phyloP scores from a whole-genome alignment of 148 eudicot species.

The Dianthus caryophyllus region DNA sequence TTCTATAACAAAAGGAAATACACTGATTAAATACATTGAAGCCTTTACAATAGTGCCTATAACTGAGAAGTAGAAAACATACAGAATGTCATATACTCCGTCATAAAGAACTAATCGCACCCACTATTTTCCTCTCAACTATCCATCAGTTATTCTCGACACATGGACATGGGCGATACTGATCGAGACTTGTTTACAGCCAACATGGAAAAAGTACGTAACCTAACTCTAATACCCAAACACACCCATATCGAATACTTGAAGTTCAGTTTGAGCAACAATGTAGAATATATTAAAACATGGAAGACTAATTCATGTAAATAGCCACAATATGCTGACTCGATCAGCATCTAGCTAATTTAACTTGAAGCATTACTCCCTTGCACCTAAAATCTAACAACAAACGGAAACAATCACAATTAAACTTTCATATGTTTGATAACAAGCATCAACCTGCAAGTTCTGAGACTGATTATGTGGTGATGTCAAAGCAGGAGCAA shows the following conservation, averaged over 20 bases:
- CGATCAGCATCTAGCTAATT: neutral
- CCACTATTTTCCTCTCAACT: neutral
- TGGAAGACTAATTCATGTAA: neutral
- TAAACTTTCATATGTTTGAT: too few species aligned
- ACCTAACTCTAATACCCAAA: neutral
- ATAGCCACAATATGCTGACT: neutral
- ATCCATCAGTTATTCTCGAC: neutral
- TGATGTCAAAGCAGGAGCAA: slow-evolving; percentile 20
- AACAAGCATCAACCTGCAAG: slow-evolving; percentile 41
- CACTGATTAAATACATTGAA: neutral
- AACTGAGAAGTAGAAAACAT: neutral
- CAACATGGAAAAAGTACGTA: neutral
- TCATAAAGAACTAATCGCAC: neutral
- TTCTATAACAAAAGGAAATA: neutral
- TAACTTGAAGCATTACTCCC: neutral
- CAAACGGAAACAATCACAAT: too few species aligned
- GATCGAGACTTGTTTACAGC: neutral
- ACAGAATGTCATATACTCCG: too few species aligned
- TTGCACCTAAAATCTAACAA: too few species aligned
- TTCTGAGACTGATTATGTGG: slow-evolving; percentile 28
- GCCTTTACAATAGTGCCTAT: neutral
- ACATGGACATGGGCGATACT: neutral
- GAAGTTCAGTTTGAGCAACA: neutral
- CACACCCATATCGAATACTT: neutral
- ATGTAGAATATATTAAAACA: neutral